These are phyloP conservation scores for Tetrapyrgos nigripes DNA, from an alignment of 1,284 basidiomycete species.

Conservation along the genomic window DNA sequence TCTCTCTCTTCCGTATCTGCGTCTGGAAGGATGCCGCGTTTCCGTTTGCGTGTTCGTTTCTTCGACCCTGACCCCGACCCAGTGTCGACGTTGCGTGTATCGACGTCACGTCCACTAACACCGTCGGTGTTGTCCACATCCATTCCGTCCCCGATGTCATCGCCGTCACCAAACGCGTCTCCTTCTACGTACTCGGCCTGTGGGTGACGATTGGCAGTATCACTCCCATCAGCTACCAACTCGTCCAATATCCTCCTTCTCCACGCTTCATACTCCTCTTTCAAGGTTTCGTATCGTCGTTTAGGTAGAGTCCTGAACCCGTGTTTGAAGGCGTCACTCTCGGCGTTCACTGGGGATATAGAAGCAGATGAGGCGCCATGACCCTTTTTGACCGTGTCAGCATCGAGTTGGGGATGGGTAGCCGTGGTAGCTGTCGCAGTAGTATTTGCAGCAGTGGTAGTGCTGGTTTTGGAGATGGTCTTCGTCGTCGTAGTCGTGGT, in stretches of 20 bases:
- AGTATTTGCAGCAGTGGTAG: too few species aligned
- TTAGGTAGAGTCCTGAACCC: slow-evolving; percentile 67
- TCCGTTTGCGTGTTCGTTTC: background rate
- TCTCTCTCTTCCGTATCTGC: background rate
- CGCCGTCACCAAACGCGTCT: background rate
- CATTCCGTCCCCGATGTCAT: background rate
- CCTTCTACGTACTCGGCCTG: background rate
- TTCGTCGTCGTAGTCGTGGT: too few species aligned
- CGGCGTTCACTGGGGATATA: background rate
- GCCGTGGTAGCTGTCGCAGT: too few species aligned
- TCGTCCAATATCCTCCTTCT: slow-evolving; percentile 48
- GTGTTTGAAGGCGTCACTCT: slow-evolving; percentile 55
- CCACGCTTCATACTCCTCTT: slow-evolving; percentile 68
- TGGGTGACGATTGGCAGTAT: background rate
- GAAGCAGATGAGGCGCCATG: background rate
- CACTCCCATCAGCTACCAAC: background rate
- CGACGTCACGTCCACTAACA: too few species aligned
- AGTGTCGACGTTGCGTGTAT: background rate
- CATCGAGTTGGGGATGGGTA: too few species aligned
- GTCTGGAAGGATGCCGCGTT: background rate
- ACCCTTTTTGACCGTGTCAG: too few species aligned
- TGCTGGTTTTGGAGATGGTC: too few species aligned
- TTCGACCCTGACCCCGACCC: background rate
- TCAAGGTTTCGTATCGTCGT: slow-evolving; percentile 62
- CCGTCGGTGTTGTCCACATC: too few species aligned